Conservation (phyloP, 345 rosid genomes). For the Excoecaria cochinchinensis region DNA sequence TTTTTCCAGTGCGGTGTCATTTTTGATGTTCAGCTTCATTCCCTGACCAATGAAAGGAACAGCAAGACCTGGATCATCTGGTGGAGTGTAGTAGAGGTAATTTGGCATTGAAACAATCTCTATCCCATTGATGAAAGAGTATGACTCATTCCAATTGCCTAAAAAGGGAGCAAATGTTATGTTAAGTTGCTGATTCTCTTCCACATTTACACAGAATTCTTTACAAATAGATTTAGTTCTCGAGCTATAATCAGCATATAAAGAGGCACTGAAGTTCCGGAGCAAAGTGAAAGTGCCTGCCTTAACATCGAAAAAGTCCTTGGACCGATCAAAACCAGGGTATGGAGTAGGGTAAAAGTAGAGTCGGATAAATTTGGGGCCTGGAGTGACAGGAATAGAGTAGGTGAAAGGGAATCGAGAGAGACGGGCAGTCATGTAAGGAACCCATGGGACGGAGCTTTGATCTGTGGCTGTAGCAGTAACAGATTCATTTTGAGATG, state of each 20-base stretch:
- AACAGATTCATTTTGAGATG: not conserved
- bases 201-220: conserved; percentile 26
- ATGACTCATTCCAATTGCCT: not conserved
- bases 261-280: conserved; percentile 31
- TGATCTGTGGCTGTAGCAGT: not conserved
- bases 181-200: conserved; percentile 14
- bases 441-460: not conserved
- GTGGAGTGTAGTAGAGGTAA: conserved; percentile 3
- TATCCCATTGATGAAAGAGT: conserved; percentile 15
- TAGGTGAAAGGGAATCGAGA: conserved; percentile 23
- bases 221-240: not conserved
- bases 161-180: conserved; percentile 8
- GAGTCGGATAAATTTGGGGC: conserved; percentile 32
- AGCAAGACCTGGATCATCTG: not conserved
- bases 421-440: conserved; percentile 31
- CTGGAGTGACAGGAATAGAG: conserved; percentile 19
- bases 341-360: conserved; percentile 29
- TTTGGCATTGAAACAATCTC: conserved; percentile 15
- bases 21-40: not conserved
- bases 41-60: not conserved
- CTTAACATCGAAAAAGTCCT: conserved; percentile 23
- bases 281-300: conserved; percentile 33
- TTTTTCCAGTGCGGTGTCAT: not conserved
- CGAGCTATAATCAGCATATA: not conserved
- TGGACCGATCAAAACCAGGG: not conserved